These are phyloP conservation scores for Paxillus ammoniavirescens DNA, from an alignment of 768 basidiomycete species.

Conservation along the genomic window DNA sequence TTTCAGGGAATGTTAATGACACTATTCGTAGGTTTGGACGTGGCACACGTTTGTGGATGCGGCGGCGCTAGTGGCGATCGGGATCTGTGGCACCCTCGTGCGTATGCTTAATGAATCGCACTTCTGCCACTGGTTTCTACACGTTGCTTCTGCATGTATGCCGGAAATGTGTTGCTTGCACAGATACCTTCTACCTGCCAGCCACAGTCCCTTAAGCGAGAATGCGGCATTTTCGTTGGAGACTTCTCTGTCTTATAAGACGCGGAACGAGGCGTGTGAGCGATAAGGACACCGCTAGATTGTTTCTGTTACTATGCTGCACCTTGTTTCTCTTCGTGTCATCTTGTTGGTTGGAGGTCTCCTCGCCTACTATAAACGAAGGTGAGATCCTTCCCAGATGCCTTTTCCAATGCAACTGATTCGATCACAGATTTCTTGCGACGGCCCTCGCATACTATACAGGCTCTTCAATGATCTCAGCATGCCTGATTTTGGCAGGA, in stretches of 20 bases:
- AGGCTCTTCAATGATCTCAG: conserved; percentile 28
- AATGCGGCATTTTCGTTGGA: background rate
- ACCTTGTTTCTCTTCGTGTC: conserved; percentile 12
- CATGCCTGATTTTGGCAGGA: conserved; percentile 25
- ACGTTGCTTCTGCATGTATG: background rate
- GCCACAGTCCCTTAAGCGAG: no score
- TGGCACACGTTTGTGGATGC: background rate
- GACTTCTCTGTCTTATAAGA: conserved; percentile 3
- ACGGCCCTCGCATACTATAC: conserved; percentile 24
- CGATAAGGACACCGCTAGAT: background rate
- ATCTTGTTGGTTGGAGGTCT: conserved; percentile 20
- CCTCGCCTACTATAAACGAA: conserved; percentile 17
- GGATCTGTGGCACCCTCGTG: conserved; percentile 2
- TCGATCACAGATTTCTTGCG: conserved; percentile 11
- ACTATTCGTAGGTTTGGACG: background rate
- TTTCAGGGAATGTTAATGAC: background rate
- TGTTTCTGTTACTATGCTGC: conserved; percentile 1
- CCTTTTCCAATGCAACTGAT: background rate
- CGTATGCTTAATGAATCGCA: background rate
- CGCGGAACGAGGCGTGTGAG: background rate
- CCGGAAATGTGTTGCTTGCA: background rate
- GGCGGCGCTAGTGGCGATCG: background rate
- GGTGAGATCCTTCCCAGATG: conserved; percentile 5
- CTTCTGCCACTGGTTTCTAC: background rate
- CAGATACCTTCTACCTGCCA: background rate